These are phyloP conservation scores for Syzygium aqueum DNA, from an alignment of 345 rosid genomes.

Conservation along the genomic window DNA sequence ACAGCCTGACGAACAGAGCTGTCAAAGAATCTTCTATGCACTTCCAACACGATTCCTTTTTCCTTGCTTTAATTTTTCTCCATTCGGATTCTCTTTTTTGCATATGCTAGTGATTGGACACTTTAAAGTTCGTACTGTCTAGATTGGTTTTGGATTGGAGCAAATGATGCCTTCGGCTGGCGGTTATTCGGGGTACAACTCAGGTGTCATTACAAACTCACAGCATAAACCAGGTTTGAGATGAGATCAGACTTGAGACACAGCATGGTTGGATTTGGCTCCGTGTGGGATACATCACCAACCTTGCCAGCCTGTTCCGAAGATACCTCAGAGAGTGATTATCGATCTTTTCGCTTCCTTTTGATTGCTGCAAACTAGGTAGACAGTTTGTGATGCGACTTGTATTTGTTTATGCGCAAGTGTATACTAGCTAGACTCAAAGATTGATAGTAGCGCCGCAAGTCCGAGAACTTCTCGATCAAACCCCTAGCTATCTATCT, in stretches of 20 bases:
- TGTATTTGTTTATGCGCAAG: neutral
- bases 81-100: neutral
- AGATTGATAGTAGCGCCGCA: neutral
- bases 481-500: too few species aligned
- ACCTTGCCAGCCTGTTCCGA: neutral
- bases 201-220: neutral
- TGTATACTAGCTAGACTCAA: neutral
- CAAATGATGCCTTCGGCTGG: neutral
- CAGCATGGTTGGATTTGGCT: neutral
- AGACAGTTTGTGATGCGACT: neutral
- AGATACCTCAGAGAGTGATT: neutral
- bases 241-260: neutral
- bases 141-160: neutral
- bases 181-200: neutral
- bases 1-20: neutral
- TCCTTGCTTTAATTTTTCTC: neutral
- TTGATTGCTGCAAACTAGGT: neutral
- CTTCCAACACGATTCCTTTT: neutral
- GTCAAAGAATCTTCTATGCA: neutral
- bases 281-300: neutral
- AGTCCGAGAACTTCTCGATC: too few species aligned
- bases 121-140: neutral
- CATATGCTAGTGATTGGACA: neutral
- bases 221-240: neutral
- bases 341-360: neutral